A percentile compares a stretch with the other conserved stretches of the same genome.
Evolutionary conservation across 1,284 basidiomycete genomes (phyloP).

Genomic region (Vanrija pseudolonga): DNA sequence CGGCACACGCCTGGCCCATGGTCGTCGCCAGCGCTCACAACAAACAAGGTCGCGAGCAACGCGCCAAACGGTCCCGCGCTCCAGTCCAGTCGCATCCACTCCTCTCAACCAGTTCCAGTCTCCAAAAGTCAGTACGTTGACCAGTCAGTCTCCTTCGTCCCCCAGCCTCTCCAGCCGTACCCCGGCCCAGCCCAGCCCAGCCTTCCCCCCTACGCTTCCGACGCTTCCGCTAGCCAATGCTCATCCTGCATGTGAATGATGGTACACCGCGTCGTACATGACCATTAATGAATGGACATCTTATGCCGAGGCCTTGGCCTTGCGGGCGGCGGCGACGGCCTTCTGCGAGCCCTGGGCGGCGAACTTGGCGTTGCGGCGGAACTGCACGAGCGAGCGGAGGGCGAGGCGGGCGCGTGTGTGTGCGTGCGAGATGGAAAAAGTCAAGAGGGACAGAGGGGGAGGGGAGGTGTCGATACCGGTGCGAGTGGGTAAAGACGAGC

Average conservation of each 20-base stretch:
- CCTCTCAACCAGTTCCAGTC: too few species aligned
- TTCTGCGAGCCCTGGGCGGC: conserved; percentile 50
- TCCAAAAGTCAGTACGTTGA: too few species aligned
- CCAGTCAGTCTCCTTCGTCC: too few species aligned
- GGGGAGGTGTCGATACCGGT: background rate
- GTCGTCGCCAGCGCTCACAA: too few species aligned
- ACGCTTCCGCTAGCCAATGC: conserved; percentile 9
- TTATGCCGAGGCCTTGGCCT: conserved; percentile 33
- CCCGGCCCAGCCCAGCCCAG: background rate
- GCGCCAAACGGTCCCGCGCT: too few species aligned
- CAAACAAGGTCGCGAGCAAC: too few species aligned
- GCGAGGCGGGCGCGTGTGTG: background rate
- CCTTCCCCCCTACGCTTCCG: background rate
- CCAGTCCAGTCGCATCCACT: too few species aligned
- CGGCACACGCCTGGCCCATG: too few species aligned
- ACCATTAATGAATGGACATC: too few species aligned
- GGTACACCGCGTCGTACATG: conserved; percentile 6
- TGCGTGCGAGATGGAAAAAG: background rate
- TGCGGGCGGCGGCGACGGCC: conserved; percentile 36
- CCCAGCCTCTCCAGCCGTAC: background rate
- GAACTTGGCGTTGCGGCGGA: conserved; percentile 52
- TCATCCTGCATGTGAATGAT: conserved; percentile 19
- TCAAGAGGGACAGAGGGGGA: background rate
- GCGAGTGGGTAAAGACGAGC: background rate
- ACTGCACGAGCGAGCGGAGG: conserved; percentile 16